Conservation (phyloP, 495 filamentous ascomycete genomes). For the Parachaetomium inaequale region DNA sequence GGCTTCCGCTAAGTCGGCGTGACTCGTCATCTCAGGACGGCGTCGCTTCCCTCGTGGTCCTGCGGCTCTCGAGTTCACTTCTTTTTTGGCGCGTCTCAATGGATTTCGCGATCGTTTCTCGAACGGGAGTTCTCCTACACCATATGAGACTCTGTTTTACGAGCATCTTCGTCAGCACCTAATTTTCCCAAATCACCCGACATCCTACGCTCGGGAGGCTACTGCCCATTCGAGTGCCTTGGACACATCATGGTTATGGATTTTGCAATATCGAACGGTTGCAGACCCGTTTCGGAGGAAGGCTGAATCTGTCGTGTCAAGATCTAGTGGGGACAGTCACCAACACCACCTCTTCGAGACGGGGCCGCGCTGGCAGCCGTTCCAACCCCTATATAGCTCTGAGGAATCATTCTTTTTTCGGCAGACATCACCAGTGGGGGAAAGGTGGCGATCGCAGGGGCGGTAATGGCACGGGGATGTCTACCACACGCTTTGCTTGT, state of each 20-base stretch:
- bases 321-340: conserved; percentile 32
- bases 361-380: conserved; percentile 19
- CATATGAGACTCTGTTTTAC: conserved; percentile 38
- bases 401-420: conserved; percentile 29
- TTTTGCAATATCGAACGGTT: conserved; percentile 49
- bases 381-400: conserved; percentile 28
- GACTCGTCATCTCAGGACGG: background rate
- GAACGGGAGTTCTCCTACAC: conserved; percentile 28
- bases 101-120: conserved; percentile 35
- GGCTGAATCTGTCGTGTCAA: conserved; percentile 28
- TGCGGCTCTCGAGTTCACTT: background rate
- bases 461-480: conserved; percentile 8
- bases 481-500: conserved; percentile 11
- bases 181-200: conserved; percentile 50
- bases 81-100: conserved; percentile 27
- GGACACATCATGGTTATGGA: conserved; percentile 58
- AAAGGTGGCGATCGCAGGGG: background rate
- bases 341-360: conserved; percentile 21
- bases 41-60: background rate
- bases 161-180: conserved; percentile 54
- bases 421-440: conserved; percentile 11
- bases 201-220: conserved; percentile 57
- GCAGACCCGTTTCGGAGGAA: conserved; percentile 24
- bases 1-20: conserved; percentile 40
- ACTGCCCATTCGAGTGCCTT: conserved; percentile 52